These are phyloP conservation scores for Colletotrichum plurivorum DNA, from an alignment of 2,329 filamentous ascomycete species.

Conservation along the genomic window DNA sequence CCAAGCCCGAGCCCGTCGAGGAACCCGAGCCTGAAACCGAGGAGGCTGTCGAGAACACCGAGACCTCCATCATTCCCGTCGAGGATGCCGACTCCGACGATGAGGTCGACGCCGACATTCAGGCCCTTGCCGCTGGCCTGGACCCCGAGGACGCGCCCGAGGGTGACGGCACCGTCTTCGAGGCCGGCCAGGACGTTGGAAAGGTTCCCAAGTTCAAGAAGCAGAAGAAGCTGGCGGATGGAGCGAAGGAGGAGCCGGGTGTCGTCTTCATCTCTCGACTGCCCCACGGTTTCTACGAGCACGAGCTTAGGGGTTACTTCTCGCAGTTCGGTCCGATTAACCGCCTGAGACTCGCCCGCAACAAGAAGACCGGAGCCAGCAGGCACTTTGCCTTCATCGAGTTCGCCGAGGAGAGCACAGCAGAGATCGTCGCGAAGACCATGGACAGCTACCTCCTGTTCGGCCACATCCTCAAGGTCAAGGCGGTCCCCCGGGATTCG, in stretches of 20 bases:
- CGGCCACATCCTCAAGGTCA: constrained; percentile 92
- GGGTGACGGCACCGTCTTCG: constrained; percentile 54
- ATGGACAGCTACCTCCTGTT: constrained; percentile 99
- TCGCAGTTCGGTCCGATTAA: constrained; percentile 90
- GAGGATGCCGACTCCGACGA: constrained; percentile 54
- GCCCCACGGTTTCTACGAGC: constrained; percentile 95
- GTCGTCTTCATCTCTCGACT: constrained; percentile 93
- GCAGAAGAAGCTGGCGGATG: constrained; percentile 51
- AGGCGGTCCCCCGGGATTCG: constrained; percentile 81
- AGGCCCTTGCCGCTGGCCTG: constrained; percentile 60
- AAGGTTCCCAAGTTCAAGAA: constrained; percentile 64
- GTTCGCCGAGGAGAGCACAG: constrained; percentile 83
- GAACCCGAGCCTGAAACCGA: constrained; percentile 43
- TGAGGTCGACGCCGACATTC: constrained; percentile 58
- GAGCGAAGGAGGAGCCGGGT: constrained; percentile 72
- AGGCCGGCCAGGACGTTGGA: constrained; percentile 65
- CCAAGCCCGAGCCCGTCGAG: constrained; percentile 49
- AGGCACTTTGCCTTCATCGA: constrained; percentile 98
- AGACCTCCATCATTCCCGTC: constrained; percentile 43
- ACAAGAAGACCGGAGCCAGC: constrained; percentile 89
- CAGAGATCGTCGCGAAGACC: constrained; percentile 91
- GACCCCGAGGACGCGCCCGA: constrained; percentile 55
- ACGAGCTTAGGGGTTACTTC: constrained; percentile 95
- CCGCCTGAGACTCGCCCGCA: constrained; percentile 81
- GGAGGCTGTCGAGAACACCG: constrained; percentile 43